Base-by-base conservation (phyloP, 306 rosid genomes). In the Fragaria nilgerrensis region DNA sequence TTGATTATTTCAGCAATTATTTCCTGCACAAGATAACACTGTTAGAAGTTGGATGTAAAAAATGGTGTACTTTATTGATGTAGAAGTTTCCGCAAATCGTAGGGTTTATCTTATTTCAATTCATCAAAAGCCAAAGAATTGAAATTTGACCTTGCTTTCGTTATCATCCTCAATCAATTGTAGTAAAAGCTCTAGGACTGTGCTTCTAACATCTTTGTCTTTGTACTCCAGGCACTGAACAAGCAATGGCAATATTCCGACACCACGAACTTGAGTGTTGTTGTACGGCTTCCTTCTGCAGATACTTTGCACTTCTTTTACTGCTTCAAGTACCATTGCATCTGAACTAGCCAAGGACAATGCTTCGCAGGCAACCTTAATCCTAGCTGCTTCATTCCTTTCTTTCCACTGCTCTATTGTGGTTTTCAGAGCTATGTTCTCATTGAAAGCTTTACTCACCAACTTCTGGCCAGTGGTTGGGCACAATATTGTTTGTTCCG, bases 281-380 rank as follows among this genome's bases (percentile, higher is more conserved):
- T 62, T 79, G 78, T 41, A 52, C 52, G 73, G 83, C 47, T 71
- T 82, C 55, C 73, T 69, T 48, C 68, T 77, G 77, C 82, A 77
- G 79, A 87, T 84, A 27, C 61, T 43, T 9, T 63, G 84, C 73
- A 87, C 44, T 47, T 87, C 83, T 68, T 72, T 52, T 61, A 87
- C 73, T 68, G 88, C 88, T 77, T 87, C 86, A 41, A 82, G 81
- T 55, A 87, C 81, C 88, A 84, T 84, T 47, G 37, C 32, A 48
- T 87, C 86, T 68, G 90, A 84, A 75, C 90, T 84, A 69, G 86
- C 90, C 29, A 87, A 72, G 5, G 83, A 73, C 75, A 87, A 65
- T 52, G 88, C 83, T 9, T 85, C 78, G 37, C 77, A 25, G 8
- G 84, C 84, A 2, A 84, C 75, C 70, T 84, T 82, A 64, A 84